Evolutionary conservation across 805 yeast species (phyloP).

Genomic region (Yarrowia divulgata): DNA sequence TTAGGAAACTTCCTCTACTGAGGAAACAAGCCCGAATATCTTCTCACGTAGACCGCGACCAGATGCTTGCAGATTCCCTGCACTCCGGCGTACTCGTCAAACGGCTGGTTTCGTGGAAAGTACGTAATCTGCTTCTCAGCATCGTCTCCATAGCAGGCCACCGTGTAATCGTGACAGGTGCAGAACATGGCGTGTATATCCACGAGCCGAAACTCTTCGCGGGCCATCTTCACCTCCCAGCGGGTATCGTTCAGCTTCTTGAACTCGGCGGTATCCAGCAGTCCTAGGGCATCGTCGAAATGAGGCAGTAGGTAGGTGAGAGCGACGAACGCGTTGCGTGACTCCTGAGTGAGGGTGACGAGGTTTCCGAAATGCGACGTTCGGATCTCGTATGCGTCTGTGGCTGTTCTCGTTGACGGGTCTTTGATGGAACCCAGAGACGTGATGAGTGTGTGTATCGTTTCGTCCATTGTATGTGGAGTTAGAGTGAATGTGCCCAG

Average conservation of each 20-base stretch:
- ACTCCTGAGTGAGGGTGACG: slow-evolving; percentile 8
- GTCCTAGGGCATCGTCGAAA: slow-evolving; percentile 23
- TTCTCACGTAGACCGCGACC: slow-evolving; percentile 30
- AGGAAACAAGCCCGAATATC: slow-evolving; percentile 7
- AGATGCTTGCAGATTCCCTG: slow-evolving; percentile 26
- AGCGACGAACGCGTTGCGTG: slow-evolving; percentile 28
- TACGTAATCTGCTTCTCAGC: not conserved
- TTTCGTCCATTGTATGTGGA: slow-evolving; percentile 12
- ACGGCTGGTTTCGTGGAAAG: slow-evolving; percentile 24
- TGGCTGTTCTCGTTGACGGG: slow-evolving; percentile 11
- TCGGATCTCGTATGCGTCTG: slow-evolving; percentile 19
- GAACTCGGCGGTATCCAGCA: slow-evolving; percentile 21
- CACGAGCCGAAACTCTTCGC: slow-evolving; percentile 14
- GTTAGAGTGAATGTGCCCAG: too few relatives aligned
- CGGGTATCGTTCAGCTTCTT: slow-evolving; percentile 1
- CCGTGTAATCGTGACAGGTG: slow-evolving; percentile 17
- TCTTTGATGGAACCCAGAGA: slow-evolving; percentile 25
- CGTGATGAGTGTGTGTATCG: slow-evolving; percentile 7
- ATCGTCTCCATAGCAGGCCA: slow-evolving; percentile 14
- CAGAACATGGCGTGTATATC: slow-evolving; percentile 30
- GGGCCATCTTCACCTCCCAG: slow-evolving; percentile 13
- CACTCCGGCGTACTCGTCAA: slow-evolving; percentile 23
- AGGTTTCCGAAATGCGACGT: slow-evolving; percentile 33
- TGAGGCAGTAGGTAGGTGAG: slow-evolving; percentile 10
- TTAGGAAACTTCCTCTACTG: not conserved